Conservation (phyloP, 148 eudicot species). For the Suaeda aralocaspica region DNA sequence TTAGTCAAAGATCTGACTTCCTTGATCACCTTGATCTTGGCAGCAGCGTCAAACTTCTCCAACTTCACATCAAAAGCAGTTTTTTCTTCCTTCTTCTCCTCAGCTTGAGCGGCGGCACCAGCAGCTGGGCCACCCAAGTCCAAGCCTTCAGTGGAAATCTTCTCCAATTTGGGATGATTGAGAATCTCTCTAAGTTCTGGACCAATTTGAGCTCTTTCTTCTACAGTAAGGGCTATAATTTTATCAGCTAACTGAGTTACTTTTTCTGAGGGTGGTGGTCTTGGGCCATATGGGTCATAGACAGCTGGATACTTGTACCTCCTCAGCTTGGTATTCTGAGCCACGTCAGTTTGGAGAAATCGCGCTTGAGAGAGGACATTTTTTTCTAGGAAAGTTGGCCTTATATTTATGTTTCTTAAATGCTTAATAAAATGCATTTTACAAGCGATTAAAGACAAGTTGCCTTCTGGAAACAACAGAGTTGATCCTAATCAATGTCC, state of each 20-base stretch:
- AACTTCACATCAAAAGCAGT: constrained; percentile 76
- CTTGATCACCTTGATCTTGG: constrained; percentile 87
- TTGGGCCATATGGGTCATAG: constrained; percentile 83
- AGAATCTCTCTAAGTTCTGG: constrained; percentile 52
- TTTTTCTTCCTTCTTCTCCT: constrained; percentile 71
- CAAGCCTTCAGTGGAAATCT: constrained; percentile 58
- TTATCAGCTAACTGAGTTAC: constrained; percentile 66
- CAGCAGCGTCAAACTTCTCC: constrained; percentile 77
- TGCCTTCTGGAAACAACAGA: neutral
- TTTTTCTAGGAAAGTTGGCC: constrained; percentile 26
- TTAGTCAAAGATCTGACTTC: constrained; percentile 77
- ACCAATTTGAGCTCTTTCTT: constrained; percentile 70
- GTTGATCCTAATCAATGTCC: constrained; percentile 16
- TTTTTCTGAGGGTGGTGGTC: constrained; percentile 85
- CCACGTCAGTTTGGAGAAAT: constrained; percentile 52
- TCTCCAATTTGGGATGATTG: constrained; percentile 66
- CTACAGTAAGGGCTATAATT: constrained; percentile 57
- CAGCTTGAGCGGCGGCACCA: constrained; percentile 50
- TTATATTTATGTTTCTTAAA: constrained; percentile 31
- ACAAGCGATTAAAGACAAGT: neutral
- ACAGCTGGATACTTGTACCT: constrained; percentile 62
- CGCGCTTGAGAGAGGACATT: constrained; percentile 43
- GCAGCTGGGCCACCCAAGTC: constrained; percentile 48
- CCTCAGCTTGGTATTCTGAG: constrained; percentile 49
- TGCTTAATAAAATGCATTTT: constrained; percentile 46